Evolutionary conservation across 345 rosid species (phyloP), one percentile per base, ranked within the genome.

Genomic region (Sisymbrium irio): DNA sequence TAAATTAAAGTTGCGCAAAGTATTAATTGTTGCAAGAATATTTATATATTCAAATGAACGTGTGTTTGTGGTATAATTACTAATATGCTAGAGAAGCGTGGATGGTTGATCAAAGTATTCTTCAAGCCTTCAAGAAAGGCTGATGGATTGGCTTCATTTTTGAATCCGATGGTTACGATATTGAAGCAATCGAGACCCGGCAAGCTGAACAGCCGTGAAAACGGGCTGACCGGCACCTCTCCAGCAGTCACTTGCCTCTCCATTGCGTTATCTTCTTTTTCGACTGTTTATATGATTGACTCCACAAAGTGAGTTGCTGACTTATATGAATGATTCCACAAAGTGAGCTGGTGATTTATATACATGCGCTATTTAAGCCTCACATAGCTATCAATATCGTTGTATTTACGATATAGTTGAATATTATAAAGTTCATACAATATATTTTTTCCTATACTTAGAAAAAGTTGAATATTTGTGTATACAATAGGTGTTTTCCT

Each of bases 71-170:
- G 20, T 59, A n/a, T n/a, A 36, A 14, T 47, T 27, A 73, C 77
- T 49, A 85, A 78, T 44, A 80, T 85, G 84, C 91, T 86, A 36
- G 89, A 86, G 83, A 91, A 91, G 58, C 97, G 97, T 73, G 97
- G 96, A 68, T 89, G 96, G 39, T 73, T 84, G 39, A 86, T 62
- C 86, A 91, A 65, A 59, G 90, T 86, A 10, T 83, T 73, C 62
- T 67, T 28, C 15, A 89, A 58, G 28, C 92, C 91, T 10, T 69
- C 61, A 50, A 81, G 79, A 61, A 89, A 5, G 19, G 70, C 70
- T 7, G 13, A 47, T 1, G 89, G 86, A 62, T 84, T 42, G 28
- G 82, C 33, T 19, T 36, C 40, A 1, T 79, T 44, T 41, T 82
- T 83, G 84, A 72, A 78, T 0, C 94, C 91, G 44, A 85, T 67